Evolutionary conservation across 805 yeast genomes (phyloP).

Genomic region (Wickerhamomyces rabaulensis): DNA sequence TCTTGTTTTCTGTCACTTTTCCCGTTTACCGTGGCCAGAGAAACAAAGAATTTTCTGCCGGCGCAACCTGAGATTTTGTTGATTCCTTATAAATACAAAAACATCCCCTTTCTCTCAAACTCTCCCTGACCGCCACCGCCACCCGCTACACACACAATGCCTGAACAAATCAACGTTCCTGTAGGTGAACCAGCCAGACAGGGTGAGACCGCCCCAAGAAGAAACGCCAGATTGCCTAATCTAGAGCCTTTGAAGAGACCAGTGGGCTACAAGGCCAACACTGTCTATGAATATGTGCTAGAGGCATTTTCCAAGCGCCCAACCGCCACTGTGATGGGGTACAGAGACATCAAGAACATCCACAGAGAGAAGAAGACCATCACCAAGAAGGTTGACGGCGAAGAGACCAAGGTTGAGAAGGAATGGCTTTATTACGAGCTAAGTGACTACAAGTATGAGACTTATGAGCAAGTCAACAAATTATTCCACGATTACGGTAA

Average conservation of each 20-base stretch:
- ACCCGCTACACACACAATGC: conserved; percentile 10
- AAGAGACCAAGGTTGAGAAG: conserved; percentile 66
- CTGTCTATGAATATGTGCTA: conserved; percentile 62
- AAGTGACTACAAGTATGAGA: conserved; percentile 62
- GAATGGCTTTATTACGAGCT: conserved; percentile 85
- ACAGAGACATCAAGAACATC: conserved; percentile 70
- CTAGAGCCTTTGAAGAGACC: conserved; percentile 54
- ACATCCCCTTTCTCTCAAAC: neutral
- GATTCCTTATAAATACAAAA: neutral
- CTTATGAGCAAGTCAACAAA: conserved; percentile 51
- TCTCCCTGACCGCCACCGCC: neutral
- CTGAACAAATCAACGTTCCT: conserved; percentile 40
- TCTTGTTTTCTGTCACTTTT: neutral
- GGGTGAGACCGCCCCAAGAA: conserved; percentile 82
- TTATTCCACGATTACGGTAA: conserved; percentile 54
- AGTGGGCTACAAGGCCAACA: conserved; percentile 52
- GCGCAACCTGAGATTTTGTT: neutral
- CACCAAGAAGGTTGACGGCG: conserved; percentile 74
- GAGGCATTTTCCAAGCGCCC: conserved; percentile 60
- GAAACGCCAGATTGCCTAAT: conserved; percentile 47
- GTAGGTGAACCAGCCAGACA: conserved; percentile 60
- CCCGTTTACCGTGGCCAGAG: neutral
- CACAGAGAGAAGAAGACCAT: conserved; percentile 74
- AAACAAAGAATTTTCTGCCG: neutral
- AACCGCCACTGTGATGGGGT: conserved; percentile 56